Evolutionary conservation across 495 filamentous ascomycete genomes (phyloP).

Genomic region (Penicillium turbatum): DNA sequence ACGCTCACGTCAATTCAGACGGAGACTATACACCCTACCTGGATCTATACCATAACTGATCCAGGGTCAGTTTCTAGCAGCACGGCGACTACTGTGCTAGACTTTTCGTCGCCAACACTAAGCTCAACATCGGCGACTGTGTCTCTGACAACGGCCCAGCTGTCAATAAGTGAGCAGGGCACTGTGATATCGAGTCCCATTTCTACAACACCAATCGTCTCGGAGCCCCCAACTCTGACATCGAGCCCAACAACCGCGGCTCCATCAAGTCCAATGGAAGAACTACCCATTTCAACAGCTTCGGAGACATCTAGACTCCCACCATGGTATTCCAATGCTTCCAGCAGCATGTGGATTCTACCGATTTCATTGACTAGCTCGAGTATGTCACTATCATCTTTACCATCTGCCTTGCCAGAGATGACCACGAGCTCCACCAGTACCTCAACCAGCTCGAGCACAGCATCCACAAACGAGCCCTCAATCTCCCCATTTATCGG

Average conservation of each 20-base stretch:
- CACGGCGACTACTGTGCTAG: not conserved
- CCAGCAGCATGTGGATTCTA: not conserved
- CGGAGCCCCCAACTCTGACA: not conserved
- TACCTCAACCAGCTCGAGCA: not conserved
- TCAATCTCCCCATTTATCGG: not conserved
- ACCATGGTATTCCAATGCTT: not conserved
- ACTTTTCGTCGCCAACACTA: not conserved
- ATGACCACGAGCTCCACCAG: not conserved
- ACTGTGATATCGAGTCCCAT: not conserved
- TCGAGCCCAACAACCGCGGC: not conserved
- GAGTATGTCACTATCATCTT: not conserved
- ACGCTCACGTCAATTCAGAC: slow-evolving; percentile 4
- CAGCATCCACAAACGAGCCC: not conserved
- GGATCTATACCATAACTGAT: not conserved
- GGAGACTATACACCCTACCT: slow-evolving; percentile 3
- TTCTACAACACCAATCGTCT: not conserved
- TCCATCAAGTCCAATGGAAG: not conserved
- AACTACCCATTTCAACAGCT: not conserved
- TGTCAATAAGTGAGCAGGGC: not conserved
- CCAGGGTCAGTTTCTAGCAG: not conserved
- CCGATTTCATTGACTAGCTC: not conserved
- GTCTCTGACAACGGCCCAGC: not conserved
- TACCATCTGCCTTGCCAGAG: not conserved
- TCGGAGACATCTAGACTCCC: not conserved
- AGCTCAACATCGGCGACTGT: not conserved